phyloP scores from a whole-genome alignment of 2,329 filamentous ascomycete species.

The Blastomyces silverae region DNA sequence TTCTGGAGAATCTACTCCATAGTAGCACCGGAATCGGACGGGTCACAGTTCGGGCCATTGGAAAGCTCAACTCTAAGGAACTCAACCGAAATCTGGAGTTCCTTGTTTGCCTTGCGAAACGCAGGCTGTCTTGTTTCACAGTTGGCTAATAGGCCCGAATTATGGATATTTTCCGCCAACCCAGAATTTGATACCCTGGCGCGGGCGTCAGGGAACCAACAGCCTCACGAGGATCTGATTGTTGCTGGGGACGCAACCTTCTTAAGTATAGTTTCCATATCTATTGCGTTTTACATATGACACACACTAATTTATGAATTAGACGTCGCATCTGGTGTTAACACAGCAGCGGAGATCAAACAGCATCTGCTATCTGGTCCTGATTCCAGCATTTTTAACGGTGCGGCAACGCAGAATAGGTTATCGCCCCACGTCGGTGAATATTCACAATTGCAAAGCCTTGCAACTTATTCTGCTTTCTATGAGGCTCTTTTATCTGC shows the following conservation, averaged over 20 bases:
- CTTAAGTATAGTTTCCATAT: conserved; percentile 6
- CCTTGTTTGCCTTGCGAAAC: conserved; percentile 34
- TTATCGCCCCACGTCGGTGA: background rate
- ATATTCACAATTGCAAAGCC: conserved; percentile 4
- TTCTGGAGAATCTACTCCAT: conserved; percentile 35
- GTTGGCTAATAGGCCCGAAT: conserved; percentile 33
- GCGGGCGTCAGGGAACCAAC: conserved; percentile 26
- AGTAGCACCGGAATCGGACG: conserved; percentile 18
- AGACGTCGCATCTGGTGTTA: conserved; percentile 35
- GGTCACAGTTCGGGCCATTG: conserved; percentile 27
- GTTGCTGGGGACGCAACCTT: conserved; percentile 11
- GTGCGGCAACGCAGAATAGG: background rate
- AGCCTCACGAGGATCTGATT: conserved; percentile 19
- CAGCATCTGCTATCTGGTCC: conserved; percentile 32
- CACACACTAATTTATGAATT: conserved; percentile 13
- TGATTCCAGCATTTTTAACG: conserved; percentile 22
- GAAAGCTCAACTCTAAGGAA: conserved; percentile 1
- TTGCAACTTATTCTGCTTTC: conserved; percentile 26
- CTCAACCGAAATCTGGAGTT: conserved; percentile 32
- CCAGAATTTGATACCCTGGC: conserved; percentile 34
- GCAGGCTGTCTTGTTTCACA: conserved; percentile 36
- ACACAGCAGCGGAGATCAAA: conserved; percentile 33
- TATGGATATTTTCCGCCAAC: conserved; percentile 39
- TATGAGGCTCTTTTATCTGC: conserved; percentile 39
- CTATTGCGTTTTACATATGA: background rate